Base-by-base conservation (phyloP, 352 stramenopile genomes). In the Blastocystis sp. region DNA sequence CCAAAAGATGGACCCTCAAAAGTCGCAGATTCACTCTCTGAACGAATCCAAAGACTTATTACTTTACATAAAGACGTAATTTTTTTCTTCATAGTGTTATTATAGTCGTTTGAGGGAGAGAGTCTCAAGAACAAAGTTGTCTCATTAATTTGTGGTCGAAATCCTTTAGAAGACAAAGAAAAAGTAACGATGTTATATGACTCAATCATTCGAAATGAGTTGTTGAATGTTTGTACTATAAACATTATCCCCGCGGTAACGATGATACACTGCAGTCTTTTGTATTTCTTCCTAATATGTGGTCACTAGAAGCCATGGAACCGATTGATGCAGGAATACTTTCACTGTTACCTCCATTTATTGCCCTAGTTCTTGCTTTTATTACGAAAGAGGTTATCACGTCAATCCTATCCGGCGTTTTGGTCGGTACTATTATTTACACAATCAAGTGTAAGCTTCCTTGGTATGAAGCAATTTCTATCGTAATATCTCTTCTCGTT, bases 351-450 rank as follows among this genome's bases (percentile, higher is more conserved):
- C 76, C 76, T 68, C 76, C 76, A n/a, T 39, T 88, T 41, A 45
- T 78, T 7, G 76, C 76, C 13, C 34, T 88, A 6, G 24, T 88
- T 56, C 41, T 88, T 16, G 76, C 76, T 8, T 88, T 88, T 88
- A 78, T 88, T 34, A 88, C 76, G 39, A 88, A 88, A 39, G 76
- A 88, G 47, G 76, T 88, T 9, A 88, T 88, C 39, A 59, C 64
- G 13, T 88, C 76, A 5, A 41, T 88, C n/a, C 39, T 88, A 16
- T 69, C 41, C 18, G 76, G 59, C 26, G 76, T 76, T 16, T 88
- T 88, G 26, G 47, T 68, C 13, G 76, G 76, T 54, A 76, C 76
- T 7, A 88, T 88, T 43, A 88, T 88, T 24, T 88, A 88, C 54
- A 81, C 70, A 18, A 45, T 63, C 5, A 62, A 62, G 70, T 65